Evolutionary conservation across 805 yeast species (phyloP), one percentile per base, ranked within the genome.

Genomic region (Hanseniaspora meyeri): DNA sequence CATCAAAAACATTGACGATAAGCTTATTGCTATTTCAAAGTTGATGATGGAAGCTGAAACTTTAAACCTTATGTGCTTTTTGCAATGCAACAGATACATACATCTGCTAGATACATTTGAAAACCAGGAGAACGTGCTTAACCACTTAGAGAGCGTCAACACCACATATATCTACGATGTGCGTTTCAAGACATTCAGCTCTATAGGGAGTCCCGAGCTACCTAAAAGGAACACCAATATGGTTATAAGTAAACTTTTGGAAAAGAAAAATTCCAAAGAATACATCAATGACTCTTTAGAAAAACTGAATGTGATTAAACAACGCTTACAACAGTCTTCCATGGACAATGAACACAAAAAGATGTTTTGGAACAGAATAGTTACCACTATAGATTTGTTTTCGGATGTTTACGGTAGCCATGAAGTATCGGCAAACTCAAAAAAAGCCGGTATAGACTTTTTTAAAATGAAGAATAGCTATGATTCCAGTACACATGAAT

Each of bases 131-230:
- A 4, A 14, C 65, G 8, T 62, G 69, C 2, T 64, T 63, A 19
- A 63, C 62, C 31, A 60, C 38, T 61, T 67, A 40, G 60, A 66
- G 27, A 60, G 66, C 29, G 64, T 67, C 51, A 49, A 65, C 39
- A 65, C 51, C 19, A 20, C 49, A 6, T 53, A 31, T 11, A 39
- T 77, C 17, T 82, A 76, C 64, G 69, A 75, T 10, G 70, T 88
- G 48, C 77, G 95, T 61, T 76, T 87, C 77, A 88, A 87, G 66
- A 81, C 93, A 4, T 87, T 85, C 71, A 78, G 83, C 24, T 77
- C 88, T 0, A 83, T 89, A 20, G 95, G 95, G 0, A 80, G 81
- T 11, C 96, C 96, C 1, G 76, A 74, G 32, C 63, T 79, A 43
- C 89, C 91, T 2, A 64, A 72, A 32, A 17, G 45, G 6, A 24